A percentile compares a stretch with the other conserved stretches of the same genome.
Evolutionary conservation across 495 filamentous ascomycete species (phyloP).

Genomic region (Trichoderma erinaceum): DNA sequence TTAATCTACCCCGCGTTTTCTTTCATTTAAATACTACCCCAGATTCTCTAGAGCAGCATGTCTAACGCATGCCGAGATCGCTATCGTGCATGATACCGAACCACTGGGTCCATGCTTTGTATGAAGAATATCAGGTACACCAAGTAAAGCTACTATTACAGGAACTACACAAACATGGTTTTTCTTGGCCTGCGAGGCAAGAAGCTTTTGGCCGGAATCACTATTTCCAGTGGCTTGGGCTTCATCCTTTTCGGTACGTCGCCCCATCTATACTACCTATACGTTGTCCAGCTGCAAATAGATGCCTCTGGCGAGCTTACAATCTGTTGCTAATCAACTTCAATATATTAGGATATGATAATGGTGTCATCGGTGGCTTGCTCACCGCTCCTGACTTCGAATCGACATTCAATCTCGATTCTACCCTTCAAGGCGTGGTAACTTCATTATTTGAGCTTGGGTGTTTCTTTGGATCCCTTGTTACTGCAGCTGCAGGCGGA

Average conservation of each 20-base stretch:
- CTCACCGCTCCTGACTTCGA: constrained; percentile 7
- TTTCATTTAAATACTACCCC: background rate
- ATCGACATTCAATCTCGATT: background rate
- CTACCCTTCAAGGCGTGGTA: constrained; percentile 5
- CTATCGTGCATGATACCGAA: background rate
- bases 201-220: constrained; percentile 1
- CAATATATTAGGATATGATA: background rate
- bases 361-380: background rate
- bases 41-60: background rate
- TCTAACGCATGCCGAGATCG: background rate
- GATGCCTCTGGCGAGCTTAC: too few species aligned
- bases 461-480: background rate
- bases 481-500: background rate
- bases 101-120: background rate
- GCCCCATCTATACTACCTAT: too few species aligned
- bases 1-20: background rate
- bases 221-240: background rate
- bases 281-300: too few species aligned
- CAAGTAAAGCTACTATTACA: background rate
- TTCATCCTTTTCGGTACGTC: background rate
- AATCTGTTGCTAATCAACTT: background rate
- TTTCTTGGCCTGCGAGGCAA: background rate
- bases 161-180: background rate
- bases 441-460: constrained; percentile 3
- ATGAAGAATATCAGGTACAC: too few species aligned